These are phyloP conservation scores for Pyrenula aspistea DNA, from an alignment of 495 filamentous ascomycete species.

Conservation along the genomic window DNA sequence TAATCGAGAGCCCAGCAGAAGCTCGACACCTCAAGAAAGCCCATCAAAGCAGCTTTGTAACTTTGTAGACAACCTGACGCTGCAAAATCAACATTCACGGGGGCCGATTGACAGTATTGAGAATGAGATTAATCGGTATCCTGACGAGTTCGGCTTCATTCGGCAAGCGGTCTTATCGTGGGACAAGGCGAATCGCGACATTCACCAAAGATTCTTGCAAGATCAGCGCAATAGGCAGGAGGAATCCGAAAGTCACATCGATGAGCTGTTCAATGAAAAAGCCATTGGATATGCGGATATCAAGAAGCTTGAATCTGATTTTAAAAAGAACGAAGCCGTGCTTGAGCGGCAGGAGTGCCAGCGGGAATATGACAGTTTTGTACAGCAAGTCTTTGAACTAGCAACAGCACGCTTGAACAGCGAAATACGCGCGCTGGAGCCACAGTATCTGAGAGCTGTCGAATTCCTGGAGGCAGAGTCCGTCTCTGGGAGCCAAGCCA, in stretches of 20 bases:
- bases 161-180: constrained; percentile 27
- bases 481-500: constrained; percentile 25
- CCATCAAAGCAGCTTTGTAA: not conserved
- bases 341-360: constrained; percentile 43
- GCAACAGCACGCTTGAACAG: constrained; percentile 38
- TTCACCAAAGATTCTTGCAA: constrained; percentile 30
- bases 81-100: constrained; percentile 22
- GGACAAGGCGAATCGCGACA: constrained; percentile 29
- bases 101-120: constrained; percentile 22
- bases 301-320: constrained; percentile 45
- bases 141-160: constrained; percentile 40
- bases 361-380: constrained; percentile 39
- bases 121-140: constrained; percentile 17
- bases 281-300: constrained; percentile 53
- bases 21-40: not conserved
- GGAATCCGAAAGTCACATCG: constrained; percentile 39
- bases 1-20: not conserved
- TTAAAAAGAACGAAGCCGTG: constrained; percentile 40
- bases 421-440: constrained; percentile 38
- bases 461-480: constrained; percentile 22
- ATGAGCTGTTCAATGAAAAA: constrained; percentile 44
- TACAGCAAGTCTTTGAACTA: constrained; percentile 36
- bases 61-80: not conserved
- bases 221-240: constrained; percentile 39
- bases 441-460: constrained; percentile 34